Conservation (phyloP, 345 rosid species). For the Balakata baccata region DNA sequence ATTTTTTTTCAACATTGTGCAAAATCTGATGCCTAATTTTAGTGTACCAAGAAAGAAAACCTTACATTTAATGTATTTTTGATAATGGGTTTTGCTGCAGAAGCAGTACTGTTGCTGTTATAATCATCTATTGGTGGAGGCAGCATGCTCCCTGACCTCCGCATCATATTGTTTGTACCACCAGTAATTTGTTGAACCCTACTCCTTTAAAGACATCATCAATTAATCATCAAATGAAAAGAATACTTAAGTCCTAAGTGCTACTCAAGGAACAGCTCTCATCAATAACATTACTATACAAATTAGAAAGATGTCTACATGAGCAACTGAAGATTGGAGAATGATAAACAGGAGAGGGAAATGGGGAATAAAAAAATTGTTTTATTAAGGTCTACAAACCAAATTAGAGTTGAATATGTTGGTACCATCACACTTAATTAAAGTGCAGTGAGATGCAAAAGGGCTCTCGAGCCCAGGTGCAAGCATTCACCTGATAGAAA, state of each 20-base stretch:
- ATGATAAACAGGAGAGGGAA: neutral
- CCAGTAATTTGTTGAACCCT: slow-evolving; percentile 84
- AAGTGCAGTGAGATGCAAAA: neutral
- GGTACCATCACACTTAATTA: neutral
- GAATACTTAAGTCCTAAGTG: neutral
- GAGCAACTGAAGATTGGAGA: neutral
- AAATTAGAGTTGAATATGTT: neutral
- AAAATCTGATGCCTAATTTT: neutral
- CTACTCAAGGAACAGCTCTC: neutral
- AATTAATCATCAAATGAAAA: slow-evolving; percentile 23
- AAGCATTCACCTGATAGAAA: neutral
- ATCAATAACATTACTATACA: neutral
- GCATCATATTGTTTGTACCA: slow-evolving; percentile 44
- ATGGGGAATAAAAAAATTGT: too few relatives aligned
- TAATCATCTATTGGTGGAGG: slow-evolving; percentile 80
- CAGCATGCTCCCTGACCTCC: slow-evolving; percentile 59
- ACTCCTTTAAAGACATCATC: slow-evolving; percentile 43
- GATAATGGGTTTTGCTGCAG: slow-evolving; percentile 46
- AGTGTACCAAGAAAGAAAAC: neutral
- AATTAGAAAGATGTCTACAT: neutral
- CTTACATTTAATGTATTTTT: slow-evolving; percentile 64
- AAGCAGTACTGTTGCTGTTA: slow-evolving; percentile 39
- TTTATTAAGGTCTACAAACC: neutral
- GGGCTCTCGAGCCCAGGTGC: neutral
- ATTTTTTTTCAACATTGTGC: neutral